Evolutionary conservation across 2,329 filamentous ascomycete species (phyloP).

Genomic region (Exophiala calicioides): DNA sequence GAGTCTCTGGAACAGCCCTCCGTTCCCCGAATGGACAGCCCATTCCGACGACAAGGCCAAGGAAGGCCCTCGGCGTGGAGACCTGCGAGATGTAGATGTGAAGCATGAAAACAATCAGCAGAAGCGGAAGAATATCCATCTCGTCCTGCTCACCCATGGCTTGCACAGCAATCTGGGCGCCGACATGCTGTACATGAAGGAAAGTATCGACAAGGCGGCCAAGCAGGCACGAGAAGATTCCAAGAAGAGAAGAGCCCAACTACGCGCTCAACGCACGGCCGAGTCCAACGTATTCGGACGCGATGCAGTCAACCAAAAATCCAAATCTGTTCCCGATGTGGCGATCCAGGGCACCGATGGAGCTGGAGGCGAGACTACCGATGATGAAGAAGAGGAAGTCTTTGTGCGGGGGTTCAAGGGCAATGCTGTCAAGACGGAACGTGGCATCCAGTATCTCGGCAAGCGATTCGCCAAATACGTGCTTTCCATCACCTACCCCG

Average conservation of each 20-base stretch:
- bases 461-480: slow-evolving; percentile 92
- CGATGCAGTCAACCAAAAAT: slow-evolving; percentile 20
- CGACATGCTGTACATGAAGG: slow-evolving; percentile 96
- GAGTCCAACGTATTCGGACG: slow-evolving; percentile 27
- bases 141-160: slow-evolving; percentile 91
- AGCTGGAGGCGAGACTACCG: slow-evolving; percentile 49
- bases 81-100: slow-evolving; percentile 19
- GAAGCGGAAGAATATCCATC: slow-evolving; percentile 77
- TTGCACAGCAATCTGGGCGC: slow-evolving; percentile 93
- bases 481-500: slow-evolving; percentile 85
- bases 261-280: slow-evolving; percentile 45
- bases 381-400: slow-evolving; percentile 54
- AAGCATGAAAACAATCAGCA: slow-evolving; percentile 37
- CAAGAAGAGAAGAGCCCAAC: slow-evolving; percentile 58
- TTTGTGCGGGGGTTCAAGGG: slow-evolving; percentile 58
- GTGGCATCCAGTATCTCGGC: slow-evolving; percentile 94
- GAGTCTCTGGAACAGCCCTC: slow-evolving; percentile 88
- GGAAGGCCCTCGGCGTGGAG: slow-evolving; percentile 29
- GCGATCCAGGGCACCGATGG: slow-evolving; percentile 28
- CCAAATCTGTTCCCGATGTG: slow-evolving; percentile 27
- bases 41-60: slow-evolving; percentile 33
- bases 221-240: slow-evolving; percentile 72
- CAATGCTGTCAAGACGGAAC: slow-evolving; percentile 74
- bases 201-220: slow-evolving; percentile 86
- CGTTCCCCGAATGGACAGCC: slow-evolving; percentile 66